These are phyloP conservation scores for Udeniomyces megalosporus DNA, from an alignment of 768 basidiomycete species.

Conservation along the genomic window DNA sequence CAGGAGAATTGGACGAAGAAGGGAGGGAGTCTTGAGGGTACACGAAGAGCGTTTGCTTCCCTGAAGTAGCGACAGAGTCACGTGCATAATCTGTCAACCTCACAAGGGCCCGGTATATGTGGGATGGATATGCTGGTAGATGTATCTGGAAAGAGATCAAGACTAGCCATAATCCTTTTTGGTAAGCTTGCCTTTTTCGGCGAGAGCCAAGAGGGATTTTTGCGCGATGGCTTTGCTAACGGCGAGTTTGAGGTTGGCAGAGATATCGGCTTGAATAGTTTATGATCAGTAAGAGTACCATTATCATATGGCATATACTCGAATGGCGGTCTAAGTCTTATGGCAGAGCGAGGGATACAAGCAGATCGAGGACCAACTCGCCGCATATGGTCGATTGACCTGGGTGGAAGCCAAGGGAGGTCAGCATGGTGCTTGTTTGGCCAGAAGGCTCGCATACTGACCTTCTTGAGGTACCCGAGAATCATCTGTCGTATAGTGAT, in stretches of 20 bases:
- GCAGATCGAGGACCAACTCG: neutral
- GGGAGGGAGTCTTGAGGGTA: neutral
- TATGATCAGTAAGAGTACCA: neutral
- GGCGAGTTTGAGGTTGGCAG: conserved; percentile 14
- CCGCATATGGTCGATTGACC: conserved; percentile 13
- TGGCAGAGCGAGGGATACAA: too few species aligned
- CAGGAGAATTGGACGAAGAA: neutral
- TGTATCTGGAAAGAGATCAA: neutral
- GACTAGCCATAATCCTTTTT: conserved; percentile 15
- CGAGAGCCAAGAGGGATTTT: conserved; percentile 9
- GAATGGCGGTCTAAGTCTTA: neutral
- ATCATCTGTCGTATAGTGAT: neutral
- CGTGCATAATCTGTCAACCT: neutral
- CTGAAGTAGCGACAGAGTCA: neutral
- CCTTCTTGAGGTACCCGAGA: conserved; percentile 13
- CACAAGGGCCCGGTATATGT: neutral
- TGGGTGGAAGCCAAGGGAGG: neutral
- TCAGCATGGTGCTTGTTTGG: too few species aligned
- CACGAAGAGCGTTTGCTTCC: conserved; percentile 16
- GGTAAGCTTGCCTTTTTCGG: neutral
- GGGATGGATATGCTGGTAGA: neutral
- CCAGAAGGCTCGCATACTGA: neutral
- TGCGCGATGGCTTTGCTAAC: conserved; percentile 10
- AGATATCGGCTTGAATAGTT: conserved; percentile 6
- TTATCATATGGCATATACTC: neutral